Evolutionary conservation across 228 moss, liverwort and hornwort species (phyloP).

Genomic region (Sphagnum magellanicum): DNA sequence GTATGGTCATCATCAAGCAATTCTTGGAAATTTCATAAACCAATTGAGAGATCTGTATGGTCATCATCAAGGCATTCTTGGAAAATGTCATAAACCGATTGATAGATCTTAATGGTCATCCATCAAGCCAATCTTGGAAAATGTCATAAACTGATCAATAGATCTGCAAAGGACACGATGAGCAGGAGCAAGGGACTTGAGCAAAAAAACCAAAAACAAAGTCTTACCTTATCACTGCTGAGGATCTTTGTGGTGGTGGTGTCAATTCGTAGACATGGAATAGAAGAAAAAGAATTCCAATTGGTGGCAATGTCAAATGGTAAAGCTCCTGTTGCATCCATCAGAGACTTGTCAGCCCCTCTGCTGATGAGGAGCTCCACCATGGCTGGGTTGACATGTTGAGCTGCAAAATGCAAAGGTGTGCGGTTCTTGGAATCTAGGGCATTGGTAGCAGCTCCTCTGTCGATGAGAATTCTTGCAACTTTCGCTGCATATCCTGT

Average conservation of each 20-base stretch:
- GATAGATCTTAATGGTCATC: too few relatives aligned
- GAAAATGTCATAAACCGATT: too few relatives aligned
- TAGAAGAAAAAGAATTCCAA: slow-evolving; percentile 54
- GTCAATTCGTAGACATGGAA: slow-evolving; percentile 39
- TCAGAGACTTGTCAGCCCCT: slow-evolving; percentile 38
- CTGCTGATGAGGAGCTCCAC: slow-evolving; percentile 73
- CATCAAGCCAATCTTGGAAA: too few relatives aligned
- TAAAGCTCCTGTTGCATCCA: slow-evolving; percentile 36
- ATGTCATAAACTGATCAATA: too few relatives aligned
- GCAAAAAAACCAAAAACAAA: too few relatives aligned
- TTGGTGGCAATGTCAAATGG: slow-evolving; percentile 54
- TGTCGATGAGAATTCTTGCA: slow-evolving; percentile 61
- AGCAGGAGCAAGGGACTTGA: too few relatives aligned
- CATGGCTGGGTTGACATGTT: slow-evolving; percentile 40
- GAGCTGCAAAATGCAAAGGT: slow-evolving; percentile 74
- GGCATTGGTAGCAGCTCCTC: slow-evolving; percentile 57
- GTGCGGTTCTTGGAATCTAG: slow-evolving; percentile 47
- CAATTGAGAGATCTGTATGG: too few relatives aligned
- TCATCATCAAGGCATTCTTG: too few relatives aligned
- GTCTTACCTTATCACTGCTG: slow-evolving; percentile 5
- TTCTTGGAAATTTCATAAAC: too few relatives aligned
- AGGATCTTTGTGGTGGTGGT: background rate
- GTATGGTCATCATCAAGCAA: too few relatives aligned
- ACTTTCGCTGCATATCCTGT: slow-evolving; percentile 20
- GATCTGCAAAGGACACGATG: too few relatives aligned